phyloP scores from a whole-genome alignment of 2,329 filamentous ascomycete species.

The Xylariaceae sp. region DNA sequence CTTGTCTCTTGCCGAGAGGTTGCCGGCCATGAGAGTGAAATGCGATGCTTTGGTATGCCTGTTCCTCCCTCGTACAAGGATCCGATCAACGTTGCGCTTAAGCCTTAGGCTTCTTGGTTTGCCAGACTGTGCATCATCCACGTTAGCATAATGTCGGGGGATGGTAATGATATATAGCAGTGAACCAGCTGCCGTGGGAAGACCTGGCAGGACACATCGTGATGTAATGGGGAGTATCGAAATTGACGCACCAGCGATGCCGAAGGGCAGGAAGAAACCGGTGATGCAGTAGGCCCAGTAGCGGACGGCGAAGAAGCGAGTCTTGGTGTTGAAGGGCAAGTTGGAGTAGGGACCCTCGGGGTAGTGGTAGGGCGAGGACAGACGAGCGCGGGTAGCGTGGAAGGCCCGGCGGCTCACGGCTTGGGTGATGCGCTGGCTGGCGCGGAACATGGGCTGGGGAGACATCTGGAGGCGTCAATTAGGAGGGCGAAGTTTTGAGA shows the following conservation, averaged over 20 bases:
- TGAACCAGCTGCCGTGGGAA: too few relatives aligned
- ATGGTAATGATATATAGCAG: too few relatives aligned
- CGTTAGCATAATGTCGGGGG: constrained; percentile 12
- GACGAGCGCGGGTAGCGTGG: constrained; percentile 81
- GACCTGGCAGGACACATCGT: not conserved
- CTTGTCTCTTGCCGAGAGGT: not conserved
- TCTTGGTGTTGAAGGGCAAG: constrained; percentile 95
- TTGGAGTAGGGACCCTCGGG: constrained; percentile 93
- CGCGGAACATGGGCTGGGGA: constrained; percentile 60
- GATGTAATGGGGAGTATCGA: constrained; percentile 2
- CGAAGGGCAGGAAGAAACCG: constrained; percentile 62
- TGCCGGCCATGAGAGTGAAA: not conserved
- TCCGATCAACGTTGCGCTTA: constrained; percentile 26
- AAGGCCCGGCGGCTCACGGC: constrained; percentile 87
- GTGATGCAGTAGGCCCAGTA: constrained; percentile 71
- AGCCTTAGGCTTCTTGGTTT: constrained; percentile 46
- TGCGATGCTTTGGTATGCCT: not conserved
- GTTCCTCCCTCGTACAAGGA: constrained; percentile 1
- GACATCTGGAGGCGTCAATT: constrained; percentile 69
- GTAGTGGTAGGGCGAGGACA: constrained; percentile 95
- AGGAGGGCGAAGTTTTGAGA: constrained; percentile 24
- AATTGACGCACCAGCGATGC: constrained; percentile 56
- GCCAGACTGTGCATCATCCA: constrained; percentile 42
- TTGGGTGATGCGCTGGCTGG: constrained; percentile 58
- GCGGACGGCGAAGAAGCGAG: constrained; percentile 75